These are phyloP conservation scores for Albugo laibachii DNA, from an alignment of 352 stramenopile genomes.

Conservation along the genomic window DNA sequence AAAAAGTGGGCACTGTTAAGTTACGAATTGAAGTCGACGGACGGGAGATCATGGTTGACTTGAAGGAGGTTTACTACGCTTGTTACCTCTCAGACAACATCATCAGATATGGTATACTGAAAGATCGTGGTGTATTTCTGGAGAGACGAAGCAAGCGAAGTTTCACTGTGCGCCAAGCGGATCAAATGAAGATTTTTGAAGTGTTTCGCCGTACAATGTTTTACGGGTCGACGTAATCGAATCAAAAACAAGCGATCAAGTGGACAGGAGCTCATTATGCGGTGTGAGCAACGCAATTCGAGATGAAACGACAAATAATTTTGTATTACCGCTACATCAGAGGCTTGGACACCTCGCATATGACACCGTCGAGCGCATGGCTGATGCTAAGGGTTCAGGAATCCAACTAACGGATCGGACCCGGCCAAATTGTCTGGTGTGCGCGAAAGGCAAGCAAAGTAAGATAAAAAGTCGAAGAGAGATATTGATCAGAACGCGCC, in stretches of 20 bases:
- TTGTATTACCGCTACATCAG: slow-evolving; percentile 1
- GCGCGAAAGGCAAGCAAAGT: background rate
- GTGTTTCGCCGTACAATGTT: too few species aligned
- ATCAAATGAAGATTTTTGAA: too few species aligned
- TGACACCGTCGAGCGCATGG: slow-evolving; percentile 4
- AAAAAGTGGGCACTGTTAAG: too few species aligned
- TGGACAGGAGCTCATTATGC: too few species aligned
- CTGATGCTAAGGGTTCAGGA: background rate
- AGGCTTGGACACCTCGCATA: slow-evolving; percentile 3
- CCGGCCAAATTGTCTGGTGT: background rate
- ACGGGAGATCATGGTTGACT: background rate
- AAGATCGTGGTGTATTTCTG: background rate
- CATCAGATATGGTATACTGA: background rate
- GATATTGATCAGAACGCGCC: background rate
- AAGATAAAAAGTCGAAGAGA: background rate
- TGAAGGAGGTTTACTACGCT: background rate
- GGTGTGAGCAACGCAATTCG: background rate
- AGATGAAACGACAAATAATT: background rate
- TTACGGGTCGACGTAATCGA: too few species aligned
- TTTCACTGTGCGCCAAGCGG: too few species aligned
- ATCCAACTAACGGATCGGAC: slow-evolving; percentile 1
- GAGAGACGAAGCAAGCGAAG: background rate
- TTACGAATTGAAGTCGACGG: too few species aligned
- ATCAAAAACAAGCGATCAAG: too few species aligned
- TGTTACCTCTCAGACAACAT: background rate